These are phyloP conservation scores for Aspergillus pseudotamarii DNA, from an alignment of 2,329 filamentous ascomycete species.

Conservation along the genomic window DNA sequence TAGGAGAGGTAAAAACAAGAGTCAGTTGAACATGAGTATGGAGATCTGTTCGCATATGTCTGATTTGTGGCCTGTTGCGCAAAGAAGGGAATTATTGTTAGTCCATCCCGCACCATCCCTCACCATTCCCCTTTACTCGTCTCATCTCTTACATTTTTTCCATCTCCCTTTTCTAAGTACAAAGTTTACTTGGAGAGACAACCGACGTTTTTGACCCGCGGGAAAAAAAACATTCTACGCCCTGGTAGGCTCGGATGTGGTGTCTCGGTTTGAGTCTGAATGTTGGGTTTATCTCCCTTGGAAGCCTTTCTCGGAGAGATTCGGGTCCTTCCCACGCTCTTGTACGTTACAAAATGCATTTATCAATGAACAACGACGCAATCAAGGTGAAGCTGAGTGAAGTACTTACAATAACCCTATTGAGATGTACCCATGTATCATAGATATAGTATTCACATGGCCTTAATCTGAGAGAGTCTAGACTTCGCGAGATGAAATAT, in stretches of 20 bases:
- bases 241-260: slow-evolving; percentile 29
- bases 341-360: not conserved
- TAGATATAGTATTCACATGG: not conserved
- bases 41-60: slow-evolving; percentile 7
- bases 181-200: slow-evolving; percentile 23
- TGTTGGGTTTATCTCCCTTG: slow-evolving; percentile 29
- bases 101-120: not conserved
- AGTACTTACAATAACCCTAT: not conserved
- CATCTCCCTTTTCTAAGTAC: slow-evolving; percentile 19
- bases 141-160: not conserved
- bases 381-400: not conserved
- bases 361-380: not conserved
- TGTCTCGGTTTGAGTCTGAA: slow-evolving; percentile 27
- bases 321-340: slow-evolving; percentile 16
- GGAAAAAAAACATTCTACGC: slow-evolving; percentile 24
- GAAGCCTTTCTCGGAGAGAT: slow-evolving; percentile 23
- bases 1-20: too few species aligned
- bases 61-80: slow-evolving; percentile 1
- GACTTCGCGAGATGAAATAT: not conserved
- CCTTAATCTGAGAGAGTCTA: not conserved
- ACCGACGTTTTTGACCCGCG: slow-evolving; percentile 21
- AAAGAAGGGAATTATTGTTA: not conserved
- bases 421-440: not conserved
- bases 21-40: not conserved
- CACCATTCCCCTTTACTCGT: not conserved